Evolutionary conservation across 1,284 basidiomycete genomes (phyloP).

Genomic region (Bondarzewia mesenterica): DNA sequence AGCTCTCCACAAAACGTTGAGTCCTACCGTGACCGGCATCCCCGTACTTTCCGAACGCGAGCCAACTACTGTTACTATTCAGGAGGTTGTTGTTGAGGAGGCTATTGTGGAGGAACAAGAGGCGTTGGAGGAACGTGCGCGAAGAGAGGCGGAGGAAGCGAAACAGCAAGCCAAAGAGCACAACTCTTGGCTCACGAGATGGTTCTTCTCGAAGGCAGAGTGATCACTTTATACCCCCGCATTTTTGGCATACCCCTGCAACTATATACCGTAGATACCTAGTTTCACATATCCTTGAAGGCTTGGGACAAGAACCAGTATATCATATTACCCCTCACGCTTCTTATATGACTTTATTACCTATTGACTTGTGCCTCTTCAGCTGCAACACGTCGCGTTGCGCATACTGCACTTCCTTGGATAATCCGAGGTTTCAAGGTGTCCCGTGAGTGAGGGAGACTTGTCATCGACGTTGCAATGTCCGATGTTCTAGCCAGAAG

Average conservation of each 20-base stretch:
- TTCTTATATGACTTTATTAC: too few species aligned
- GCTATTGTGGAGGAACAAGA: constrained; percentile 58
- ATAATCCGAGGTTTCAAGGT: neutral
- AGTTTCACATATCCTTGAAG: too few species aligned
- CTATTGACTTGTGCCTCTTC: too few species aligned
- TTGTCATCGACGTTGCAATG: neutral
- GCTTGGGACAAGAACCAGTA: too few species aligned
- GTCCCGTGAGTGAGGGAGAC: neutral
- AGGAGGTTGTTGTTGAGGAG: constrained; percentile 55
- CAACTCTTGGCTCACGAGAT: constrained; percentile 52
- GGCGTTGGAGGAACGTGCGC: constrained; percentile 42
- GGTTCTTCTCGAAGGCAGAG: constrained; percentile 44
- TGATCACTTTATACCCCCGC: neutral
- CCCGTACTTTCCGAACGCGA: neutral
- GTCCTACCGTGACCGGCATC: neutral
- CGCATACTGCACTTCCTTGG: neutral
- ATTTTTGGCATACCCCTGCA: too few species aligned
- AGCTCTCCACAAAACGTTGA: neutral
- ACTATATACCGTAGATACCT: too few species aligned
- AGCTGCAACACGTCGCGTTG: neutral
- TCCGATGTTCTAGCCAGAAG: too few species aligned
- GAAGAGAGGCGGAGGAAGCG: constrained; percentile 47
- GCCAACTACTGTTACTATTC: constrained; percentile 28
- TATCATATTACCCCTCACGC: too few species aligned
- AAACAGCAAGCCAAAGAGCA: constrained; percentile 31